A percentile compares a stretch with the other conserved stretches of the same genome.
Conservation (phyloP, 2,329 filamentous ascomycete species). For the Exophiala lecanii-corni region DNA sequence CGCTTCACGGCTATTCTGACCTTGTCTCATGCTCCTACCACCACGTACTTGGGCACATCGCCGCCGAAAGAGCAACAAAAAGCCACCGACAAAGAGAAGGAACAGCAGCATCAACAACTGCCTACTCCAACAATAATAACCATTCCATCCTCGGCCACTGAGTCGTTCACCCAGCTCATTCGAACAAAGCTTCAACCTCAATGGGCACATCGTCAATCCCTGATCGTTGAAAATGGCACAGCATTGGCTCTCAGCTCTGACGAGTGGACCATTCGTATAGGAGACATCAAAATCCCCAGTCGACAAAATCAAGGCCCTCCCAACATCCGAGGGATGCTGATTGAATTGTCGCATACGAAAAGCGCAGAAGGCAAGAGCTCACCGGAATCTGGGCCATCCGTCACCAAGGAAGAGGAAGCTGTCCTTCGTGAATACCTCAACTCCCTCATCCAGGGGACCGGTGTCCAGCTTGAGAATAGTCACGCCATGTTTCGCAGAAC, state of each 20-base stretch:
- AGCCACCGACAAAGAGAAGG: not conserved
- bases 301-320: constrained; percentile 14
- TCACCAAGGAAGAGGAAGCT: constrained; percentile 16
- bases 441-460: constrained; percentile 17
- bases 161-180: constrained; percentile 24
- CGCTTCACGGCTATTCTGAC: constrained; percentile 22
- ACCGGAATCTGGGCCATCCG: too few relatives aligned
- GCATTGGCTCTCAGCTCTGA: constrained; percentile 16
- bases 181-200: constrained; percentile 24
- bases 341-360: constrained; percentile 18
- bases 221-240: constrained; percentile 23
- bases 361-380: not conserved
- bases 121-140: constrained; percentile 15
- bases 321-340: constrained; percentile 18
- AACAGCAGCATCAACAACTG: constrained; percentile 1
- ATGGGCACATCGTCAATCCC: constrained; percentile 23
- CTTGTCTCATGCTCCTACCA: constrained; percentile 18
- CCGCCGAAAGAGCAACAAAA: constrained; percentile 10
- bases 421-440: constrained; percentile 18
- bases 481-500: constrained; percentile 11
- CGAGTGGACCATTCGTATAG: constrained; percentile 22
- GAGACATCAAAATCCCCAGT: constrained; percentile 21
- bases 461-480: constrained; percentile 9
- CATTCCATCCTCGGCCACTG: constrained; percentile 19
- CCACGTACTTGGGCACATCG: constrained; percentile 21